A percentile compares a stretch with the other conserved stretches of the same genome.
phyloP scores from a whole-genome alignment of 2,329 filamentous ascomycete species.

The Beauveria brongniartii region DNA sequence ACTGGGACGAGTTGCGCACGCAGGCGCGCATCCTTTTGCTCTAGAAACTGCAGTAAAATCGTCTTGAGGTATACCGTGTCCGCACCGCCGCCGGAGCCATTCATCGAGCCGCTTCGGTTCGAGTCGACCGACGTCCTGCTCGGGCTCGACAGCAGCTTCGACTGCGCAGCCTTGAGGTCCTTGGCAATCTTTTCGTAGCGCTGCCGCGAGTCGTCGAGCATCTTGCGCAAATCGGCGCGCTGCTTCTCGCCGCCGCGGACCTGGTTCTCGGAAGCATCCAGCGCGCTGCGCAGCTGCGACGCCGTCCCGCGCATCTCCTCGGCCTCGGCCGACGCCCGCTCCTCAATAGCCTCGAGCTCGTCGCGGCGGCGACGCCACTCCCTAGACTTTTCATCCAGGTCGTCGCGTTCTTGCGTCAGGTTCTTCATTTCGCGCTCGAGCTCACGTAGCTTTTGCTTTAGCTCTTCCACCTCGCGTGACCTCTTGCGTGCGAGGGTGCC shows the following conservation, averaged over 20 bases:
- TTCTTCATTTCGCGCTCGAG: conserved; percentile 69
- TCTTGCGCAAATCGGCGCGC: conserved; percentile 62
- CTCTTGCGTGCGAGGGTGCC: conserved; percentile 67
- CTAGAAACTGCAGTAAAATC: conserved; percentile 71
- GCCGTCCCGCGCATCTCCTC: conserved; percentile 70
- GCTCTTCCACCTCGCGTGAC: conserved; percentile 77
- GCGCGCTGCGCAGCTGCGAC: conserved; percentile 64
- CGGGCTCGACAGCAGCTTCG: conserved; percentile 33
- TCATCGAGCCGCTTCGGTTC: conserved; percentile 33
- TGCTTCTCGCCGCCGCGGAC: conserved; percentile 78
- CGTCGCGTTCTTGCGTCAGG: conserved; percentile 66
- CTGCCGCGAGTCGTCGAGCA: conserved; percentile 69
- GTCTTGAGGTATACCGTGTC: conserved; percentile 69
- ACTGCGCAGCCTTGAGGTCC: conserved; percentile 47
- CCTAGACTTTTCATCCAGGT: conserved; percentile 63
- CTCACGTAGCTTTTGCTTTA: conserved; percentile 70
- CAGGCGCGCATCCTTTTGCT: conserved; percentile 70
- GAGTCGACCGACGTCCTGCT: conserved; percentile 39
- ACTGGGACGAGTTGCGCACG: conserved; percentile 71
- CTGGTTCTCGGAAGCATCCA: conserved; percentile 84
- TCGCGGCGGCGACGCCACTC: conserved; percentile 68
- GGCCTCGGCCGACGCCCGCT: conserved; percentile 63
- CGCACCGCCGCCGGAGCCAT: conserved; percentile 20
- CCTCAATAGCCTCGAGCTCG: conserved; percentile 64
- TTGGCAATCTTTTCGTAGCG: conserved; percentile 75